These are phyloP conservation scores for Encephalitozoon hellem DNA, from an alignment of 371 early-diverging fungal genomes.

Conservation along the genomic window DNA sequence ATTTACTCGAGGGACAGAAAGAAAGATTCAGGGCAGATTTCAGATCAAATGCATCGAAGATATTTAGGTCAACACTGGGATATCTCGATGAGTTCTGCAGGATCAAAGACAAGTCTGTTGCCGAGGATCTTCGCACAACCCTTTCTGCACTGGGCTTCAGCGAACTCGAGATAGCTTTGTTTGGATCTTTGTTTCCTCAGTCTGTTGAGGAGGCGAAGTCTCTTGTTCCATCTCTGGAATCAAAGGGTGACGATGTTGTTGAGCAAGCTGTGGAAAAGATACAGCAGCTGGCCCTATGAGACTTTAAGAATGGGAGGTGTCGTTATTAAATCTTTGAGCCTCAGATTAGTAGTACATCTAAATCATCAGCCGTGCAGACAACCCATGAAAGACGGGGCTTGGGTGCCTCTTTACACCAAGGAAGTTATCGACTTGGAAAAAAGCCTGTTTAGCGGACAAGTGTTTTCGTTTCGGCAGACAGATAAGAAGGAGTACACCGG, in stretches of 20 bases:
- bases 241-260: conserved; percentile 26
- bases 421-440: conserved; percentile 38
- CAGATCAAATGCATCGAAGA: conserved; percentile 33
- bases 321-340: not conserved
- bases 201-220: conserved; percentile 49
- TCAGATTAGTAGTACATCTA: no score
- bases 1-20: conserved; percentile 28
- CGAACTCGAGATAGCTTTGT: conserved; percentile 35
- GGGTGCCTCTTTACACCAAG: conserved; percentile 11
- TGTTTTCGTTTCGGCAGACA: conserved; percentile 47
- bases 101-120: conserved; percentile 30
- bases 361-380: no score
- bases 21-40: conserved; percentile 27
- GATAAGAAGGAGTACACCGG: conserved; percentile 27
- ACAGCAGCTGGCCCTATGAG: not conserved
- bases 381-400: not conserved
- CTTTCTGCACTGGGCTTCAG: conserved; percentile 27
- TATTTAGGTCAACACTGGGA: conserved; percentile 31
- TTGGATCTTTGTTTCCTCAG: conserved; percentile 50
- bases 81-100: conserved; percentile 45
- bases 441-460: conserved; percentile 56
- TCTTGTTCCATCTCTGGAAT: conserved; percentile 28
- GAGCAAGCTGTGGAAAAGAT: conserved; percentile 18
- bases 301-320: not conserved
- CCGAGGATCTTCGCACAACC: conserved; percentile 34